Conservation (phyloP, 305 asterid genomes). For the Solanum hybrid region DNA sequence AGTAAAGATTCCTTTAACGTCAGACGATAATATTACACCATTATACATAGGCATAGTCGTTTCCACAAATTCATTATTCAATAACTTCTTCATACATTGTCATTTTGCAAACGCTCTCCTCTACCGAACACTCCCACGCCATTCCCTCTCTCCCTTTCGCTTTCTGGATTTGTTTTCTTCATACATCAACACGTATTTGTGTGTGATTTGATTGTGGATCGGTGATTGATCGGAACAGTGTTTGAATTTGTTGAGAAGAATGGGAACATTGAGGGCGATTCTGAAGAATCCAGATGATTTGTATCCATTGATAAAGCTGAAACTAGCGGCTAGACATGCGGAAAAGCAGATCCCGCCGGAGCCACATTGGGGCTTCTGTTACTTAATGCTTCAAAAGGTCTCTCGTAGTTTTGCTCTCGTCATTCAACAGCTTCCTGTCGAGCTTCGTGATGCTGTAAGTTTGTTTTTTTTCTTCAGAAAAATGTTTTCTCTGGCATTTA, state of each 20-base stretch:
- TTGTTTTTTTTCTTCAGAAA: background rate
- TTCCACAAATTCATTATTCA: background rate
- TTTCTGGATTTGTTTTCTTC: background rate
- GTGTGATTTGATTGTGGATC: background rate
- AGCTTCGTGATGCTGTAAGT: conserved; percentile 92
- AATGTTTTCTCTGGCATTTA: background rate
- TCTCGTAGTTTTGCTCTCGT: conserved; percentile 87
- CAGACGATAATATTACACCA: background rate
- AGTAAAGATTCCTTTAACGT: background rate
- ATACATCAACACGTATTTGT: background rate
- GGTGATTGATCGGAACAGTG: background rate
- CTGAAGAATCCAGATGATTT: conserved; percentile 80
- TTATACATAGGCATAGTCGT: background rate
- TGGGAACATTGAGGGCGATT: conserved; percentile 67
- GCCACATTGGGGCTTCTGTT: conserved; percentile 97
- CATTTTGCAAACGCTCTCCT: background rate
- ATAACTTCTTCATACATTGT: background rate
- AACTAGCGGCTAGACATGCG: conserved; percentile 57
- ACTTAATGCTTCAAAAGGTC: conserved; percentile 82
- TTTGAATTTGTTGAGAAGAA: conserved; percentile 11
- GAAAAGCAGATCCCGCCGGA: conserved; percentile 87
- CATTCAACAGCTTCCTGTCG: conserved; percentile 83
- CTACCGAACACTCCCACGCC: background rate
- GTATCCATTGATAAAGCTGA: conserved; percentile 73
- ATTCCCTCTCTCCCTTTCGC: background rate